Base-by-base conservation (phyloP, 352 stramenopile genomes). In the Globisporangium paddicum region DNA sequence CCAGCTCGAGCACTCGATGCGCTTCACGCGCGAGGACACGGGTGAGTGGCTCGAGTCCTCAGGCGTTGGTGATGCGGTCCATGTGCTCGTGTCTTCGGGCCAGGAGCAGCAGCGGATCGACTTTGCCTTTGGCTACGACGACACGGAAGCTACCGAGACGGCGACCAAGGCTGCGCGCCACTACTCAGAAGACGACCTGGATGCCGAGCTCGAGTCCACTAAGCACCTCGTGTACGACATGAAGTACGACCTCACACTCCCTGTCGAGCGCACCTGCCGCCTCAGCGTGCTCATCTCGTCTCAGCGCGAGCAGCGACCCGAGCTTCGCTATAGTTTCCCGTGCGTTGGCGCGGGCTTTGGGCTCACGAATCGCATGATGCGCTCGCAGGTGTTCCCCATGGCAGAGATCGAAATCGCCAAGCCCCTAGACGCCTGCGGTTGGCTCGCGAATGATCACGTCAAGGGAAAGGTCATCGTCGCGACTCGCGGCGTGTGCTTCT, bases 41-140 rank as follows among this genome's bases (percentile, higher is more conserved):
- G 73, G 77, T 47, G 78, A 92, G 41, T 92, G 82, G 82, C 62
- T 92, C 50, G 80, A 90, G 56, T 68, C 69, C 25, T 74, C 74
- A 1, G 72, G 75, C 10, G 30, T 87, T n/a, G 55, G 72, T 42
- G 82, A 89, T 34, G 42, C 58, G 2, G 75, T 45, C 3, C 68
- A 82, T 45, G 58, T 87, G 55, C 66, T 87, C 30, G 63, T 85
- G 23, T 67, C 66, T 0, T 58, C 72, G 3, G 68, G 75, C 23
- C 74, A 58, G 9, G 57, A 59, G 16, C 49, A 49, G n/a, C 44
- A 48, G 50, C 51, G 26, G 14, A 26, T 52, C 40, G 47, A 46
- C 13, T 26, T 72, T 11, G 18, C 64, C 11, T 37, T 54, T 18
- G 41, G 19, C 41, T 26, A 47, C 41, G 41, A 47, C 16, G 38